Percentiles rank a stretch among this genome's conserved stretches.
These are phyloP conservation scores for Neurospora pannonica DNA, from an alignment of 495 filamentous ascomycete species.

Conservation along the genomic window DNA sequence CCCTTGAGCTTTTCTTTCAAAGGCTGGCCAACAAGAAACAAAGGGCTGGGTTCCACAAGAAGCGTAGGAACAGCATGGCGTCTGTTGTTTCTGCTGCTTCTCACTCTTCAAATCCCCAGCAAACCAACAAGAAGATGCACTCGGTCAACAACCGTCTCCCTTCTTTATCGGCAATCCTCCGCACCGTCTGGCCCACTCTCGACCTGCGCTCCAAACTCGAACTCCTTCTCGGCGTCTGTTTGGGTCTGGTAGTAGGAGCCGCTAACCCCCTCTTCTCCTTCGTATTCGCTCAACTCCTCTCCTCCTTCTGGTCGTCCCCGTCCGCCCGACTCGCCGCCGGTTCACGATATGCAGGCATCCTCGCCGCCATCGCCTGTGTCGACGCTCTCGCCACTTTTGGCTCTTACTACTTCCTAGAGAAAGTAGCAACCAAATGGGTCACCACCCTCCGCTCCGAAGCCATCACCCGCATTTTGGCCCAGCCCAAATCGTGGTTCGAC, in stretches of 20 bases:
- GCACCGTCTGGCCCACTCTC: slow-evolving; percentile 64
- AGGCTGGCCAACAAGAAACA: slow-evolving; percentile 9
- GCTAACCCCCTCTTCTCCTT: slow-evolving; percentile 71
- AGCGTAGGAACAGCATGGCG: not conserved
- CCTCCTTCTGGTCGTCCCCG: slow-evolving; percentile 50
- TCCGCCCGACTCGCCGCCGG: slow-evolving; percentile 36
- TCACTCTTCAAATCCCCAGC: not conserved
- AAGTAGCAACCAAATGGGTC: slow-evolving; percentile 69
- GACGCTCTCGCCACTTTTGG: slow-evolving; percentile 57
- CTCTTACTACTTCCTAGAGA: slow-evolving; percentile 62
- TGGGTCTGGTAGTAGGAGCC: slow-evolving; percentile 54
- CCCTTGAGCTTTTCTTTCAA: slow-evolving; percentile 19
- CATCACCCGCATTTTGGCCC: slow-evolving; percentile 60
- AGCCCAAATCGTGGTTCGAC: slow-evolving; percentile 83
- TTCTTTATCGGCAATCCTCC: slow-evolving; percentile 52
- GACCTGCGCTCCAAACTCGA: slow-evolving; percentile 38
- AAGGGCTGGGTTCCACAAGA: not conserved
- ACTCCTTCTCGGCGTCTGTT: slow-evolving; percentile 51
- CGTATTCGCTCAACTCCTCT: slow-evolving; percentile 64
- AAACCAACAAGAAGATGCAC: slow-evolving; percentile 2
- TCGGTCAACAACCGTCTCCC: slow-evolving; percentile 7
- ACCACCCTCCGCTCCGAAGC: slow-evolving; percentile 60
- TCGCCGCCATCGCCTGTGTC: slow-evolving; percentile 57
- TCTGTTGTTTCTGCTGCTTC: not conserved
- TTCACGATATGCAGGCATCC: slow-evolving; percentile 56